Evolutionary conservation across 139 green algal genomes (phyloP).

Genomic region (Coccomyxa sp.): DNA sequence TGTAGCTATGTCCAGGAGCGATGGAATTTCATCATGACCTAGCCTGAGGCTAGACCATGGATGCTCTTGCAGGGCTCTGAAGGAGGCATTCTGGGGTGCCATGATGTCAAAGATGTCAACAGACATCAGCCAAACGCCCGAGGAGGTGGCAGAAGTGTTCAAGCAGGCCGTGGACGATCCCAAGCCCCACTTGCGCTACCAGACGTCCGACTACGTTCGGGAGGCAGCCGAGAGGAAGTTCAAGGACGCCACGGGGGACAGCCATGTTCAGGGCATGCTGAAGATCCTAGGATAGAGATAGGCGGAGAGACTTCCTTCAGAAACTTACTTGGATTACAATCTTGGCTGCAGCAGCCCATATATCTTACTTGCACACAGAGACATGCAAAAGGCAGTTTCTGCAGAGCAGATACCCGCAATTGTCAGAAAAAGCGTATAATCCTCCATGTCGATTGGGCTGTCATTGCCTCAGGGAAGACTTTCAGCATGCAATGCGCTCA

Average conservation of each 20-base stretch:
- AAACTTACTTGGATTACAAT: too few species aligned
- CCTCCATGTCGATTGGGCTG: too few species aligned
- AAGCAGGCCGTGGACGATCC: background rate
- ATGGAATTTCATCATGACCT: too few species aligned
- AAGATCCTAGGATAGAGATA: background rate
- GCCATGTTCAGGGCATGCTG: background rate
- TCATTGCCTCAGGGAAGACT: too few species aligned
- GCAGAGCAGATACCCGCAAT: too few species aligned
- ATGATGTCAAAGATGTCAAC: background rate
- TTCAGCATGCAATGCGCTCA: too few species aligned
- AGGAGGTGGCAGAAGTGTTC: background rate
- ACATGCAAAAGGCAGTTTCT: too few species aligned
- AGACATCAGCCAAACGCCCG: background rate
- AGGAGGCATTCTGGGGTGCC: background rate
- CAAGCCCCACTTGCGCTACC: background rate
- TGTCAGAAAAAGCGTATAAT: too few species aligned
- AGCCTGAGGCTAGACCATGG: background rate
- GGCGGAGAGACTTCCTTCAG: too few species aligned
- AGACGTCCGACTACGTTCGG: background rate
- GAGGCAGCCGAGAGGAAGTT: background rate
- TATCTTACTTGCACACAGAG: too few species aligned
- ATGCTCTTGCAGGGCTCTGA: background rate
- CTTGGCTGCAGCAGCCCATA: too few species aligned
- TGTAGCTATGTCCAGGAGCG: too few species aligned
- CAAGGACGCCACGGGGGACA: slow-evolving; percentile 16